Percentiles rank a stretch among this genome's conserved stretches.
These are phyloP conservation scores for Dictyostelium discoideum DNA, from an alignment of 78 protist species.

Conservation along the genomic window dicty_2.7 NC_007089.4:309501-310000, in stretches of 20 bases:
- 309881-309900: not conserved
- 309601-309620: not conserved
- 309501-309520: slow-evolving; percentile 41
- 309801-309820: slow-evolving; percentile 7
- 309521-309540: slow-evolving; percentile 49
- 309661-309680: slow-evolving; percentile 13
- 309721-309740: not conserved
- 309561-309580: too few relatives aligned
- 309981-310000: not conserved
- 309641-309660: slow-evolving; percentile 71
- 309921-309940: not conserved
- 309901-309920: too few relatives aligned
- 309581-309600: too few relatives aligned
- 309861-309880: slow-evolving; percentile 58
- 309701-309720: slow-evolving; percentile 60
- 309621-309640: not conserved
- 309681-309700: not conserved
- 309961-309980: not conserved
- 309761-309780: not conserved
- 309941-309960: not conserved
- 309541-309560: not conserved
- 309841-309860: slow-evolving; percentile 47
- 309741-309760: not conserved
- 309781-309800: not conserved
- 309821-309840: slow-evolving; percentile 19